A percentile compares a stretch with the other conserved stretches of the same genome.
Evolutionary conservation across 1,284 basidiomycete species (phyloP).

Genomic region (Ceratorhiza oryzae-sativae): DNA sequence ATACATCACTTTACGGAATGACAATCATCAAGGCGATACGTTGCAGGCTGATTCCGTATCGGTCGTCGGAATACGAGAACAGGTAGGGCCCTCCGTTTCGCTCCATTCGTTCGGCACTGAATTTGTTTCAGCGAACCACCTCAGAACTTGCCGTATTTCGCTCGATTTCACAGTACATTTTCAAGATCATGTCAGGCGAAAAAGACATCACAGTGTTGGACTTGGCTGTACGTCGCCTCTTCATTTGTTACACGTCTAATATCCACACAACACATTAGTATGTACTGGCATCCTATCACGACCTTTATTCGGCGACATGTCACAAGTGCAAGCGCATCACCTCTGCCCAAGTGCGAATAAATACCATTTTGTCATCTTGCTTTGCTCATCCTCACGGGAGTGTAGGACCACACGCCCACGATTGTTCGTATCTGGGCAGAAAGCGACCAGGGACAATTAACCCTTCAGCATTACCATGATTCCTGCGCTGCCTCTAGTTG

Average conservation of each 20-base stretch:
- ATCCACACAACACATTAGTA: neutral
- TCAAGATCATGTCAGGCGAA: conserved; percentile 7
- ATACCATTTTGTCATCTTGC: neutral
- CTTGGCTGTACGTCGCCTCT: conserved; percentile 7
- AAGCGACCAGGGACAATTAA: conserved; percentile 4
- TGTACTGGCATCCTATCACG: conserved; percentile 1
- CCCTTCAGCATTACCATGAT: conserved; percentile 20
- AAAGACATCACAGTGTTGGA: conserved; percentile 2
- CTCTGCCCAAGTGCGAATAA: conserved; percentile 11
- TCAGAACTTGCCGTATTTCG: conserved; percentile 29
- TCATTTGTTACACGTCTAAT: neutral
- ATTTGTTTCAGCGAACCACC: neutral
- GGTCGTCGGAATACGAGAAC: conserved; percentile 19
- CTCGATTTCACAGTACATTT: conserved; percentile 25
- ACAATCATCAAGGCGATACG: neutral
- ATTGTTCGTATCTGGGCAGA: conserved; percentile 28
- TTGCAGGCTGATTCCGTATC: conserved; percentile 12
- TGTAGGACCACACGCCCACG: conserved; percentile 23
- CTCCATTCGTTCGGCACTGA: neutral
- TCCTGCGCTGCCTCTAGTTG: conserved; percentile 12
- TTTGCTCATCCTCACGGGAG: neutral
- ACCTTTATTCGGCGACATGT: conserved; percentile 31
- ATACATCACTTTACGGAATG: conserved; percentile 27
- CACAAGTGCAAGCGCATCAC: conserved; percentile 14
- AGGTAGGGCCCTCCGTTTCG: neutral